These are phyloP conservation scores for Saccharomyces hybrid DNA, from an alignment of 1,139 yeast species.

Conservation along the genomic window DNA sequence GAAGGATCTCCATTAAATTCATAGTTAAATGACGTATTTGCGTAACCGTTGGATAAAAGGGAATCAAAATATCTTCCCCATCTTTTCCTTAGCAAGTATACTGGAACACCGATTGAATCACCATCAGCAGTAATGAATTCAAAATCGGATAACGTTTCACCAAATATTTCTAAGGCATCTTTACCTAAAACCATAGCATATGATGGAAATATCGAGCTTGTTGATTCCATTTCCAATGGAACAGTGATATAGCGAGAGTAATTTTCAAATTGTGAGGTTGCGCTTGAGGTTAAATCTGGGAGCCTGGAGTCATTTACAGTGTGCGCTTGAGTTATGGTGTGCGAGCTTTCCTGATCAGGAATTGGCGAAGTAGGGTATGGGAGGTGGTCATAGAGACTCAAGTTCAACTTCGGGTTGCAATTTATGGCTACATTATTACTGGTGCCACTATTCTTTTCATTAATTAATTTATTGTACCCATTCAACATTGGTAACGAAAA, in stretches of 20 bases:
- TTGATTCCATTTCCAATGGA: slow-evolving; percentile 54
- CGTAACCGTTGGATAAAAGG: slow-evolving; percentile 55
- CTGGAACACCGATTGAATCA: slow-evolving; percentile 56
- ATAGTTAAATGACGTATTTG: slow-evolving; percentile 30
- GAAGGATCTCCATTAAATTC: slow-evolving; percentile 15
- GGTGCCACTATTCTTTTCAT: background rate
- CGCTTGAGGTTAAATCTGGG: slow-evolving; percentile 12
- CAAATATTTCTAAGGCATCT: slow-evolving; percentile 61
- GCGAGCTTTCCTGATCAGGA: background rate
- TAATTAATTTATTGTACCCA: slow-evolving; percentile 33
- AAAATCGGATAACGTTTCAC: slow-evolving; percentile 58
- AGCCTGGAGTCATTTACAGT: slow-evolving; percentile 3
- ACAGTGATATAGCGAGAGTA: slow-evolving; percentile 77
- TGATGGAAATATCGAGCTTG: slow-evolving; percentile 63
- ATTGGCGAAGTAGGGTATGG: background rate
- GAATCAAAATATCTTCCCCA: slow-evolving; percentile 70
- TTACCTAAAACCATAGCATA: slow-evolving; percentile 72
- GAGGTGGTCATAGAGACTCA: background rate
- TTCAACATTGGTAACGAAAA: slow-evolving; percentile 62
- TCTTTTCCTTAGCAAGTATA: slow-evolving; percentile 53
- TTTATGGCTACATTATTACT: background rate
- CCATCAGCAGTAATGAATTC: slow-evolving; percentile 64
- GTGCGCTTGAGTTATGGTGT: background rate
- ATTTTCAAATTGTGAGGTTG: slow-evolving; percentile 44
- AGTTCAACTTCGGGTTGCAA: background rate